Evolutionary conservation across 148 eudicot genomes (phyloP).

Genomic region (Pharnaceum exiguum): DNA sequence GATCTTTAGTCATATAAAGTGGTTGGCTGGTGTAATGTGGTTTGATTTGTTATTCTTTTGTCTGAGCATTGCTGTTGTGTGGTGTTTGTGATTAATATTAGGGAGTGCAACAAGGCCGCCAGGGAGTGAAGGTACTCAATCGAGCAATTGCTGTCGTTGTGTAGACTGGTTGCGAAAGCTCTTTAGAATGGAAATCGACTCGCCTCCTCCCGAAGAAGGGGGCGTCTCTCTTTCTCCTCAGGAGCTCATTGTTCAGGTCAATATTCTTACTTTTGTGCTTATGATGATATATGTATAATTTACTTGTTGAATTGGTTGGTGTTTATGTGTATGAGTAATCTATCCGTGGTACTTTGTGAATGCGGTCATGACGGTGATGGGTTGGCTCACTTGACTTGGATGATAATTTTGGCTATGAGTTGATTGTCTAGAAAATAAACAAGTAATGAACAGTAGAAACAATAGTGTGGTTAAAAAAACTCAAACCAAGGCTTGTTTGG

Average conservation of each 20-base stretch:
- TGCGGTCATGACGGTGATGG: no score
- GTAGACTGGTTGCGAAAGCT: constrained; percentile 43
- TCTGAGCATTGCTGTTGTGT: no score
- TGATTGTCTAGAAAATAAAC: no score
- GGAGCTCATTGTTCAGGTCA: constrained; percentile 49
- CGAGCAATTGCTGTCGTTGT: constrained; percentile 35
- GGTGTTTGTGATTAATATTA: background rate
- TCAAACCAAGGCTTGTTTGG: no score
- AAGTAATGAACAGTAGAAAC: no score
- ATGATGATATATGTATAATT: background rate
- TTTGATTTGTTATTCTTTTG: no score
- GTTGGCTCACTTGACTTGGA: no score
- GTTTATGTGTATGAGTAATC: background rate
- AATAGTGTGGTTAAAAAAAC: no score
- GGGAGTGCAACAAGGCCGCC: constrained; percentile 28
- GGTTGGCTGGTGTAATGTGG: no score
- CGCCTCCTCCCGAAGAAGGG: constrained; percentile 27
- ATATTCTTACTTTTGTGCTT: background rate
- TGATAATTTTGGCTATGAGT: no score
- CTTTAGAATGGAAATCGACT: constrained; percentile 56
- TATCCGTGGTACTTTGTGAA: no score
- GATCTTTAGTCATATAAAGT: no score
- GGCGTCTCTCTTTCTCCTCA: constrained; percentile 28
- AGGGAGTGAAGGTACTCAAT: constrained; percentile 40
- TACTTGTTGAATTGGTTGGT: background rate